These are phyloP conservation scores for Reutealis trisperma DNA, from an alignment of 345 rosid species.

Conservation along the genomic window DNA sequence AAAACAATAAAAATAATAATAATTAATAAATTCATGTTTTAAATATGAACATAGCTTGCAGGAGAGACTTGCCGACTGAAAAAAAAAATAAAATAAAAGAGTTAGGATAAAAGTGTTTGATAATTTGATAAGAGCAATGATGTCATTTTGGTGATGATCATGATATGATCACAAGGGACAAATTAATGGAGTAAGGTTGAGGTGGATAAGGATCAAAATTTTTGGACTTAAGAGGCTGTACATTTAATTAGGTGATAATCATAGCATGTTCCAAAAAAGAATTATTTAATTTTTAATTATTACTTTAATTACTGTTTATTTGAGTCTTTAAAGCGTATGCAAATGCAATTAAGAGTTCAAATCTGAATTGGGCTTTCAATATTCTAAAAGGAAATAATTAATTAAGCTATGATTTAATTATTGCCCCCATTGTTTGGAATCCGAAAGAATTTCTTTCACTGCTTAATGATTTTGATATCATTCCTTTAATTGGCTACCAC, in stretches of 20 bases:
- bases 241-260: background rate
- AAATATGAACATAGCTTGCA: too few species aligned
- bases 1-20: too few species aligned
- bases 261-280: background rate
- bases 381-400: background rate
- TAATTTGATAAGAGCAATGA: background rate
- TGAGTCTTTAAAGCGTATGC: background rate
- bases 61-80: conserved; percentile 1
- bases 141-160: conserved; percentile 6
- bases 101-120: background rate
- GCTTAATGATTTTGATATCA: background rate
- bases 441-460: background rate
- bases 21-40: too few species aligned
- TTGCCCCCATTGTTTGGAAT: background rate
- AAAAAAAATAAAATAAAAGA: too few species aligned
- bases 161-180: conserved; percentile 10
- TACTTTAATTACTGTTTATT: too few species aligned
- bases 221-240: background rate
- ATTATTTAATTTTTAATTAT: too few species aligned
- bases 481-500: background rate
- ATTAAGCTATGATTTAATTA: background rate
- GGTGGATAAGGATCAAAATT: conserved; percentile 12
- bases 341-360: background rate
- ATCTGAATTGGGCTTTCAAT: background rate
- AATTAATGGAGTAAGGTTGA: background rate